A percentile compares a stretch with the other conserved stretches of the same genome.
Conservation (phyloP, 2,329 filamentous ascomycete species). For the Aspergillus eucalypticola region DNA sequence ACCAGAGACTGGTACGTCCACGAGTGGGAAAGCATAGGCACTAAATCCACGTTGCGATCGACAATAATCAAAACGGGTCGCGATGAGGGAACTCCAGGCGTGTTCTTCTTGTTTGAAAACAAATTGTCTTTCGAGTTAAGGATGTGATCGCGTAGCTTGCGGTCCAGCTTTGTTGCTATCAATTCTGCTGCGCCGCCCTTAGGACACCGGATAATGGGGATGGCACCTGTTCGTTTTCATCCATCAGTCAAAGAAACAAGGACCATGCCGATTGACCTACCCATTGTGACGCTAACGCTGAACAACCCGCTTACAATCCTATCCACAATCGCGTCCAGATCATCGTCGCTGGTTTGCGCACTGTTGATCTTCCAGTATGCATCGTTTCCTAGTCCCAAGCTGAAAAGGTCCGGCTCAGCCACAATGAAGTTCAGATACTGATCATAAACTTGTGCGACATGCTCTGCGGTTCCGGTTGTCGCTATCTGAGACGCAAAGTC, state of each 20-base stretch:
- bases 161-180: slow-evolving; percentile 89
- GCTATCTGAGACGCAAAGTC: slow-evolving; percentile 92
- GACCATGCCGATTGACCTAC: slow-evolving; percentile 48
- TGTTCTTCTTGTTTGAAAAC: slow-evolving; percentile 72
- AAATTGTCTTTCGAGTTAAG: slow-evolving; percentile 97
- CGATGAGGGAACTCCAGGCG: slow-evolving; percentile 66
- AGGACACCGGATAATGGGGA: slow-evolving; percentile 92
- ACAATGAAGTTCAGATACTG: slow-evolving; percentile 98
- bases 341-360: slow-evolving; percentile 83
- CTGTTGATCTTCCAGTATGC: slow-evolving; percentile 97
- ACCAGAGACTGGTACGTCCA: slow-evolving; percentile 88
- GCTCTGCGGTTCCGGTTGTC: slow-evolving; percentile 78
- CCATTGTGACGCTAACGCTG: slow-evolving; percentile 98
- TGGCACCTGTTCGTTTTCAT: slow-evolving; percentile 63
- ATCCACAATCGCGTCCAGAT: slow-evolving; percentile 83
- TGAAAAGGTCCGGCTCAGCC: slow-evolving; percentile 92
- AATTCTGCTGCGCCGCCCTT: slow-evolving; percentile 91
- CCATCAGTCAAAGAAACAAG: slow-evolving; percentile 8
- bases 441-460: slow-evolving; percentile 89
- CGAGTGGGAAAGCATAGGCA: slow-evolving; percentile 98
- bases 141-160: slow-evolving; percentile 93
- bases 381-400: slow-evolving; percentile 86
- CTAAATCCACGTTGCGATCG: slow-evolving; percentile 91
- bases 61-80: slow-evolving; percentile 90
- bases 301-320: slow-evolving; percentile 95